A percentile compares a stretch with the other conserved stretches of the same genome.
phyloP scores from a whole-genome alignment of 2,329 filamentous ascomycete genomes.

The Aspergillus sp. region DNA sequence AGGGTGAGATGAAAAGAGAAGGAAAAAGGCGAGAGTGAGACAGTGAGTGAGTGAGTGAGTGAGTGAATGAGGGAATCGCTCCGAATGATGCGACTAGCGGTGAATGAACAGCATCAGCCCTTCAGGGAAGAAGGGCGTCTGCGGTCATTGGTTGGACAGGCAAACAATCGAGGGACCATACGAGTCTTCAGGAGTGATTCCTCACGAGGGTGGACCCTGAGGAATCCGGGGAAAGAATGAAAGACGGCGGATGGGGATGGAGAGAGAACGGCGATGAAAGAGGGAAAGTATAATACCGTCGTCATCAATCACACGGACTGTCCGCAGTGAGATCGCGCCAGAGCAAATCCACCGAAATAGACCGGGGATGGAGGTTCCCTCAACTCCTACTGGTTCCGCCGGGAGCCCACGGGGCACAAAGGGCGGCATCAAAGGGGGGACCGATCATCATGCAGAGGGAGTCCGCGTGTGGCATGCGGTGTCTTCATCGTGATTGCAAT shows the following conservation, averaged over 20 bases:
- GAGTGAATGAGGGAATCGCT: background rate
- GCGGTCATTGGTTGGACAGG: background rate
- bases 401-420: background rate
- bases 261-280: background rate
- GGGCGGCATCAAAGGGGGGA: background rate
- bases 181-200: no score
- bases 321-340: no score
- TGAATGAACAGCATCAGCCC: constrained; percentile 2
- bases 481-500: background rate
- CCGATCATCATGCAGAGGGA: background rate
- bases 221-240: constrained; percentile 1
- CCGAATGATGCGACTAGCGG: constrained; percentile 3
- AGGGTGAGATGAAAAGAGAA: background rate
- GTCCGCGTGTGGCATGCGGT: background rate
- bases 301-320: no score
- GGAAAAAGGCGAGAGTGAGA: background rate
- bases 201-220: no score
- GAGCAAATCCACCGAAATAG: background rate
- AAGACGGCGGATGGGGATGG: background rate
- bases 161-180: no score
- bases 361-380: background rate
- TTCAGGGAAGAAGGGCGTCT: background rate
- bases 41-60: background rate
- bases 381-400: background rate
- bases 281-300: background rate